phyloP scores from a whole-genome alignment of 495 filamentous ascomycete genomes.

The Penicillium cataractarum region DNA sequence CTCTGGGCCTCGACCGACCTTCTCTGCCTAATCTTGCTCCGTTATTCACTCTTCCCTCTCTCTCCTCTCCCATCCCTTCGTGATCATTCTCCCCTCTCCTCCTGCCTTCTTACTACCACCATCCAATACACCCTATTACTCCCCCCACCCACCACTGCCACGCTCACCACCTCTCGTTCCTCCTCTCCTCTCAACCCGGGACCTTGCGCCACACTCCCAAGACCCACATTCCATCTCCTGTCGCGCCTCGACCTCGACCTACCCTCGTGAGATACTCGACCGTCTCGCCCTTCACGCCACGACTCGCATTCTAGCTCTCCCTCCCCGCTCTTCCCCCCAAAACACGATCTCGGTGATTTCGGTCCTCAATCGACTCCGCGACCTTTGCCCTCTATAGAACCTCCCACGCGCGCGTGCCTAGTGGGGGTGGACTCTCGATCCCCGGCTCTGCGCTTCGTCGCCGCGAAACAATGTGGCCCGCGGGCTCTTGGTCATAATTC shows the following conservation, averaged over 20 bases:
- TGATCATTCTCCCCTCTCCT: background rate
- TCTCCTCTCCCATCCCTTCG: slow-evolving; percentile 12
- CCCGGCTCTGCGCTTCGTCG: slow-evolving; percentile 22
- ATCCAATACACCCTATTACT: background rate
- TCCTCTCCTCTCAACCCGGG: slow-evolving; percentile 1
- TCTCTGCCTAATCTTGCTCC: slow-evolving; percentile 6
- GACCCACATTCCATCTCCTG: slow-evolving; percentile 22
- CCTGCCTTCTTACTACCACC: slow-evolving; percentile 5
- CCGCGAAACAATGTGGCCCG: slow-evolving; percentile 43
- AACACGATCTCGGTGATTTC: slow-evolving; percentile 2
- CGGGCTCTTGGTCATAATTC: slow-evolving; percentile 36
- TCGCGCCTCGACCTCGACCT: slow-evolving; percentile 11
- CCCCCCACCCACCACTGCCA: background rate
- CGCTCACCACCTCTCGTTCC: slow-evolving; percentile 3
- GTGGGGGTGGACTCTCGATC: slow-evolving; percentile 15
- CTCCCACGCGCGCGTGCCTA: slow-evolving; percentile 9
- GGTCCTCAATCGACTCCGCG: background rate
- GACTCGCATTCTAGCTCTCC: slow-evolving; percentile 1
- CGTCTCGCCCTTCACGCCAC: slow-evolving; percentile 5
- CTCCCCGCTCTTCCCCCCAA: background rate
- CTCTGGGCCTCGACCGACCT: background rate
- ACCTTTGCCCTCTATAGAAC: slow-evolving; percentile 7
- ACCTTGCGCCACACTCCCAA: slow-evolving; percentile 16
- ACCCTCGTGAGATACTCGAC: slow-evolving; percentile 5
- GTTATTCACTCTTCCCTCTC: slow-evolving; percentile 14